These are phyloP conservation scores for Hypoxylon sp. DNA, from an alignment of 2,329 filamentous ascomycete genomes.

Conservation along the genomic window DNA sequence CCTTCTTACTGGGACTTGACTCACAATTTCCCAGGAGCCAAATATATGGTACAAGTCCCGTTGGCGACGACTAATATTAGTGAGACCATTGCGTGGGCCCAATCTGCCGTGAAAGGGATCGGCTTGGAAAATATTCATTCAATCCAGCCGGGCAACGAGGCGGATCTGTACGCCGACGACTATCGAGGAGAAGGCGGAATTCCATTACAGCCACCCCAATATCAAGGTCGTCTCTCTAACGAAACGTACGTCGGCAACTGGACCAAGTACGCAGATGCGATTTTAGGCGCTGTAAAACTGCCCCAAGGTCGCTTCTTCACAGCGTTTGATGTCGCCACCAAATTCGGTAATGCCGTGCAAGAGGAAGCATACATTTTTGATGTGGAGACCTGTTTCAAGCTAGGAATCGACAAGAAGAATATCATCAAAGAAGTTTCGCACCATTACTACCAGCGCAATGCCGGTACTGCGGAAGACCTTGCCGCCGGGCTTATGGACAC, in stretches of 20 bases:
- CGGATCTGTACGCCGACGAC: slow-evolving; percentile 53
- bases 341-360: slow-evolving; percentile 45
- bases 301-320: slow-evolving; percentile 54
- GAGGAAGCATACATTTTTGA: slow-evolving; percentile 50
- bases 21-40: slow-evolving; percentile 53
- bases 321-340: slow-evolving; percentile 55
- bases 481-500: slow-evolving; percentile 53
- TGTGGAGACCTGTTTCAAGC: slow-evolving; percentile 52
- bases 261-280: slow-evolving; percentile 54
- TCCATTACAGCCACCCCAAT: slow-evolving; percentile 54
- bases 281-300: slow-evolving; percentile 49
- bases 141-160: slow-evolving; percentile 57
- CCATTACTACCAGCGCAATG: slow-evolving; percentile 57
- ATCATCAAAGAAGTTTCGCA: slow-evolving; percentile 57
- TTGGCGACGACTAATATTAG: slow-evolving; percentile 56
- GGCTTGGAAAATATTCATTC: slow-evolving; percentile 55
- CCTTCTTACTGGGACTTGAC: slow-evolving; percentile 55
- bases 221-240: slow-evolving; percentile 55
- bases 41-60: slow-evolving; percentile 57
- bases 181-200: slow-evolving; percentile 49
- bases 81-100: slow-evolving; percentile 55
- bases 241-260: slow-evolving; percentile 57
- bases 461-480: slow-evolving; percentile 52
- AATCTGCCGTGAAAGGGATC: slow-evolving; percentile 51
- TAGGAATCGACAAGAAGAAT: slow-evolving; percentile 54